phyloP scores from a whole-genome alignment of 1,139 yeast species.

The Debaryomyces fabryi region DNA sequence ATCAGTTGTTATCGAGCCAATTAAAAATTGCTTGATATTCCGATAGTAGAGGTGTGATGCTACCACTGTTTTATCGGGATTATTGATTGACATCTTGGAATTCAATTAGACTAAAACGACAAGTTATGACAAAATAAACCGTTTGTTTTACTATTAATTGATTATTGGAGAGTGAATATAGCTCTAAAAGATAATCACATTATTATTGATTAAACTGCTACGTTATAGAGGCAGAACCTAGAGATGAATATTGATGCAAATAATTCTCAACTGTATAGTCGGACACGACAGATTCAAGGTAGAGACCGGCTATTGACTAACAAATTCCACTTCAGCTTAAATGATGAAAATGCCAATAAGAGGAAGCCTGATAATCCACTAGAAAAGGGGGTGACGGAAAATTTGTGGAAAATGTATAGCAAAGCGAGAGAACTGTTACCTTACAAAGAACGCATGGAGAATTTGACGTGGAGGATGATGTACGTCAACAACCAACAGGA shows the following conservation, averaged over 20 bases:
- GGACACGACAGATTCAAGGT: neutral
- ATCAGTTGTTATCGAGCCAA: slow-evolving; percentile 9
- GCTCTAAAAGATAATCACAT: neutral
- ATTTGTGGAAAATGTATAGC: slow-evolving; percentile 80
- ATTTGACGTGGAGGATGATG: slow-evolving; percentile 87
- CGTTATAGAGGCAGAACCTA: neutral
- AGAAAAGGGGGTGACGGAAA: slow-evolving; percentile 39
- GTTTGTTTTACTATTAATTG: neutral
- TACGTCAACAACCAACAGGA: slow-evolving; percentile 45
- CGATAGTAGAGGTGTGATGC: slow-evolving; percentile 1
- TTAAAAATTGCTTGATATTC: slow-evolving; percentile 1
- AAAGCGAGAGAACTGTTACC: slow-evolving; percentile 80
- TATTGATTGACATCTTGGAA: neutral
- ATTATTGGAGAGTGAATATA: neutral
- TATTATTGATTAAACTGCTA: neutral
- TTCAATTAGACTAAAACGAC: neutral
- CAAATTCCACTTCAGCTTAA: slow-evolving; percentile 10
- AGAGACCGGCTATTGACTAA: slow-evolving; percentile 4
- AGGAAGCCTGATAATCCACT: slow-evolving; percentile 3
- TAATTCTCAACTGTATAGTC: neutral
- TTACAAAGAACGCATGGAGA: slow-evolving; percentile 73
- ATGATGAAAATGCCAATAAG: neutral
- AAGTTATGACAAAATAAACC: neutral
- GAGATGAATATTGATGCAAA: slow-evolving; percentile 6
- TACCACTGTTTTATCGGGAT: neutral